These are phyloP conservation scores for Xylaria sp. DNA, from an alignment of 2,329 filamentous ascomycete genomes.

Conservation along the genomic window DNA sequence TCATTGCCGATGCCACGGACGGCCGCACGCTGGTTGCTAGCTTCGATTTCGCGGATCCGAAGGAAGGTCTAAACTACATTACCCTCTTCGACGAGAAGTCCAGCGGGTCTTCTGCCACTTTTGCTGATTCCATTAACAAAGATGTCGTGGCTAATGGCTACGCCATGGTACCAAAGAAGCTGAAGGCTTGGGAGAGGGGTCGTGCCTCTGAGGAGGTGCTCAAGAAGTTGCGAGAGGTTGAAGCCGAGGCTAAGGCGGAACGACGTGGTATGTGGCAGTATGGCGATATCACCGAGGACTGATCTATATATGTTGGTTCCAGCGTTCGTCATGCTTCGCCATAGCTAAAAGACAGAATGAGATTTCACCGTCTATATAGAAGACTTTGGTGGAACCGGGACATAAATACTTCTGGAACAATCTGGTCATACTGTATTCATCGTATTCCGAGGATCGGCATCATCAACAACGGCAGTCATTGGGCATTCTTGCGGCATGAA, in stretches of 20 bases:
- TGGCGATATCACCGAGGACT: constrained; percentile 93
- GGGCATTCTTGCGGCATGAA: constrained; percentile 21
- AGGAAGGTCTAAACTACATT: constrained; percentile 85
- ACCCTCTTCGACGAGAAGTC: constrained; percentile 85
- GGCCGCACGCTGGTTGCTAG: constrained; percentile 85
- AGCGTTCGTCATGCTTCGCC: not conserved
- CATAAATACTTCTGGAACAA: constrained; percentile 16
- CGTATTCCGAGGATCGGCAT: constrained; percentile 17
- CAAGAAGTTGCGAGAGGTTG: constrained; percentile 76
- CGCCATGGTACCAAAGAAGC: constrained; percentile 90
- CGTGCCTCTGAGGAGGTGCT: constrained; percentile 76
- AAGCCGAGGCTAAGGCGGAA: constrained; percentile 81
- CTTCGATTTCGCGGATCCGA: constrained; percentile 83
- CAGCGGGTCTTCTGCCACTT: constrained; percentile 61
- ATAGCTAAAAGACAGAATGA: not conserved
- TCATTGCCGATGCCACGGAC: constrained; percentile 79
- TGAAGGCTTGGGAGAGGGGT: constrained; percentile 89
- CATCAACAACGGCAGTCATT: constrained; percentile 16
- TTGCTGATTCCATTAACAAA: constrained; percentile 85
- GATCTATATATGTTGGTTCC: constrained; percentile 44
- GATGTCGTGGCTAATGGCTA: constrained; percentile 85
- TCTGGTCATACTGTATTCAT: constrained; percentile 26
- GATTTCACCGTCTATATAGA: constrained; percentile 5
- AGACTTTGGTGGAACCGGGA: constrained; percentile 20
- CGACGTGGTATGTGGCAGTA: constrained; percentile 97